Conservation (phyloP, 768 basidiomycete genomes). For the Collybia sordida region DNA sequence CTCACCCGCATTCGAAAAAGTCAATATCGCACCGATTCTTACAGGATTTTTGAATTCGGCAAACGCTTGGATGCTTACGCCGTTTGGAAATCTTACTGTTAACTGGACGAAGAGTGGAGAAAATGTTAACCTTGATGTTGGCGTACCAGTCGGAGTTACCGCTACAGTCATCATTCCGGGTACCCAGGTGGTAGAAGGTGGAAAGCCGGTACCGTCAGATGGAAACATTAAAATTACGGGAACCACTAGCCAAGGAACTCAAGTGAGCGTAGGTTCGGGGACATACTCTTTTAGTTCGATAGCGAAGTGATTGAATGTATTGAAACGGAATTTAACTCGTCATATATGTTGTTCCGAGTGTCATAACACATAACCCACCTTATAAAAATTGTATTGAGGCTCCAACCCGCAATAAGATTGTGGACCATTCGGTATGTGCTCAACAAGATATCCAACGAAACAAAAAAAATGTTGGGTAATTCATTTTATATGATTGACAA, state of each 20-base stretch:
- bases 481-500: no score
- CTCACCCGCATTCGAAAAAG: constrained; percentile 22
- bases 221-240: constrained; percentile 2
- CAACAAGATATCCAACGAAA: not conserved
- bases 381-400: no score
- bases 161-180: constrained; percentile 18
- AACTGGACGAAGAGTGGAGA: constrained; percentile 13
- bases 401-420: not conserved
- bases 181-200: constrained; percentile 10
- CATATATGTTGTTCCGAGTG: not conserved
- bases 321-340: not conserved
- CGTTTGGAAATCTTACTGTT: constrained; percentile 28
- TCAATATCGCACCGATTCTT: constrained; percentile 19
- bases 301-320: not conserved
- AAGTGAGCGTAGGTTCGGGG: constrained; percentile 14
- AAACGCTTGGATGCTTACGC: constrained; percentile 24
- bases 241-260: not conserved
- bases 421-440: not conserved
- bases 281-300: constrained; percentile 14
- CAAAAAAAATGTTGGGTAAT: not conserved
- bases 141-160: constrained; percentile 22
- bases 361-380: no score
- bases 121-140: constrained; percentile 14
- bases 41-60: constrained; percentile 16
- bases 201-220: constrained; percentile 5